Evolutionary conservation across 352 stramenopile genomes (phyloP).

Genomic region (Plasmopara muralis): DNA sequence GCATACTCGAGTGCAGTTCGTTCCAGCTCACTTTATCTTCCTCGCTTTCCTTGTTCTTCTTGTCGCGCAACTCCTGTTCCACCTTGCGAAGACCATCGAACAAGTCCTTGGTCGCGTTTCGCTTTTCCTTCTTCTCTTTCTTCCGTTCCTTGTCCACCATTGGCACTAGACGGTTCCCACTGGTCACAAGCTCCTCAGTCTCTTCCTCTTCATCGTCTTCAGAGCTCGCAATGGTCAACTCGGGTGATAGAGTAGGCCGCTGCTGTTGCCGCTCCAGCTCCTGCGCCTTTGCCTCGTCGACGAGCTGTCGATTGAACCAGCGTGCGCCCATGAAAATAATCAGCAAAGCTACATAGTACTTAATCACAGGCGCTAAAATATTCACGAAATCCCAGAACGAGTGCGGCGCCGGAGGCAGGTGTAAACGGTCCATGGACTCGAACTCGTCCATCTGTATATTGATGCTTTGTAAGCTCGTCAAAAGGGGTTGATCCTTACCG

Average conservation of each 20-base stretch:
- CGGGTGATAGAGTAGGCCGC: slow-evolving; percentile 37
- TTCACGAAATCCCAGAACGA: slow-evolving; percentile 50
- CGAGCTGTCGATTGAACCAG: slow-evolving; percentile 53
- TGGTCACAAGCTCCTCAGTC: slow-evolving; percentile 69
- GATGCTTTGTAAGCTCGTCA: too few species aligned
- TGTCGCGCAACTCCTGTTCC: slow-evolving; percentile 57
- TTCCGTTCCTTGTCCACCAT: slow-evolving; percentile 18
- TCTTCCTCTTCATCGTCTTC: slow-evolving; percentile 22
- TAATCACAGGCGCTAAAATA: slow-evolving; percentile 54
- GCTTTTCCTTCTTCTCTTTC: slow-evolving; percentile 21
- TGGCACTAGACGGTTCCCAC: slow-evolving; percentile 41
- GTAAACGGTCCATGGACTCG: not conserved
- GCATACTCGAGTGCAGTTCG: slow-evolving; percentile 62
- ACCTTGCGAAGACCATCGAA: slow-evolving; percentile 75
- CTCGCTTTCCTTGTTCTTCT: slow-evolving; percentile 39
- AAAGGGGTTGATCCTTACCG: too few species aligned
- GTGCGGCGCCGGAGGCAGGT: slow-evolving; percentile 27
- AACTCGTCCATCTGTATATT: not conserved
- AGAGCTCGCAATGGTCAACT: slow-evolving; percentile 46
- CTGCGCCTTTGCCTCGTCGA: slow-evolving; percentile 37
- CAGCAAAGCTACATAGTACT: slow-evolving; percentile 69
- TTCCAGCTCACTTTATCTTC: slow-evolving; percentile 72
- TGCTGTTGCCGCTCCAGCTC: slow-evolving; percentile 20
- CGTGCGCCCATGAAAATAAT: slow-evolving; percentile 50
- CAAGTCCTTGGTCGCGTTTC: slow-evolving; percentile 41